Percentiles rank a stretch among this genome's conserved stretches.
phyloP scores from a whole-genome alignment of 2,329 filamentous ascomycete genomes.

The Verticillium nonalfalfae region DNA sequence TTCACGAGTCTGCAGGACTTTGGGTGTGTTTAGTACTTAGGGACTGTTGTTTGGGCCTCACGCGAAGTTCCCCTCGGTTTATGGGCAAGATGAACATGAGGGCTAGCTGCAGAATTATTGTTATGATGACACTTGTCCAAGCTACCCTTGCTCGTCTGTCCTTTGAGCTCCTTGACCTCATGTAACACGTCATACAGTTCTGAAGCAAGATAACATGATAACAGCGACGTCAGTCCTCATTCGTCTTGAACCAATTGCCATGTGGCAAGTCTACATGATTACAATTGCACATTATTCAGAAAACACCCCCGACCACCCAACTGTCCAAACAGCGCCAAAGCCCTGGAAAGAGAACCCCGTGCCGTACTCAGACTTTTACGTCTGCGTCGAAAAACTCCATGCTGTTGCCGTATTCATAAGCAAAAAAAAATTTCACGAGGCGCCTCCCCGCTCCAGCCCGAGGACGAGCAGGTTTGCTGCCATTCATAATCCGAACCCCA shows the following conservation, averaged over 20 bases:
- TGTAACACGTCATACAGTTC: no score
- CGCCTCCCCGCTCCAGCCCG: not conserved
- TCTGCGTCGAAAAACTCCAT: not conserved
- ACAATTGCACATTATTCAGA: not conserved
- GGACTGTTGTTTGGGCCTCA: not conserved
- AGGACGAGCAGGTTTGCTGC: not conserved
- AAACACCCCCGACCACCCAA: not conserved
- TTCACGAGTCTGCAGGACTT: no score
- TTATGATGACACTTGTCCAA: no score
- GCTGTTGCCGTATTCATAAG: not conserved
- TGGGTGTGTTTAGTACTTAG: not conserved
- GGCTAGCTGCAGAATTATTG: no score
- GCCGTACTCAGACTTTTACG: not conserved
- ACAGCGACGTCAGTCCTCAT: not conserved
- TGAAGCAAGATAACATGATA: not conserved
- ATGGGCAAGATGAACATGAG: not conserved
- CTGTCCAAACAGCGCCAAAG: not conserved
- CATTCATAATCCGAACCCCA: not conserved
- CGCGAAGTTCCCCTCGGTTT: not conserved
- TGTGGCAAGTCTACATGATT: not conserved
- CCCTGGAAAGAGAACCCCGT: not conserved
- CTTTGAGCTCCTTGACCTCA: no score
- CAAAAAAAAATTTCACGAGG: not conserved
- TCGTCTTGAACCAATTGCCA: not conserved
- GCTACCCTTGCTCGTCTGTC: no score